Evolutionary conservation across 805 yeast genomes (phyloP).

Genomic region (Debaryomyces maramus): DNA sequence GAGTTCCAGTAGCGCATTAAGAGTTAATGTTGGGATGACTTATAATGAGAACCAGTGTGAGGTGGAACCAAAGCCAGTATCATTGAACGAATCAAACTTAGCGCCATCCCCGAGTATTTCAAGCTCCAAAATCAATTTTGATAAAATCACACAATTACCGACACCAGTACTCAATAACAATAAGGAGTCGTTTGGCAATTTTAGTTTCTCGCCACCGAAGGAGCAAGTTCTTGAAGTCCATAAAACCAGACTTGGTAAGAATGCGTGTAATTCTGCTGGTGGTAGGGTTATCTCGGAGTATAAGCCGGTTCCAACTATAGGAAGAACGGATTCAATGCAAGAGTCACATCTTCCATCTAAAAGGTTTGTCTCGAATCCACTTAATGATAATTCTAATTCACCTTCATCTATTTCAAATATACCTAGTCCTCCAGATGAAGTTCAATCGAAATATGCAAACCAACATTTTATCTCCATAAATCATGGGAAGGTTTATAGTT

Average conservation of each 20-base stretch:
- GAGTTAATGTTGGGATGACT: not conserved
- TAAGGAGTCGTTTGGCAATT: constrained; percentile 17
- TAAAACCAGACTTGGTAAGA: constrained; percentile 2
- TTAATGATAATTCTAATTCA: constrained; percentile 9
- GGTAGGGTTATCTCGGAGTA: constrained; percentile 40
- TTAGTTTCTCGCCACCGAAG: constrained; percentile 8
- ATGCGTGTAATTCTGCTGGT: constrained; percentile 6
- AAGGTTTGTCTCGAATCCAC: constrained; percentile 26
- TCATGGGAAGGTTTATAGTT: constrained; percentile 8
- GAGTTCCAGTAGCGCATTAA: not conserved
- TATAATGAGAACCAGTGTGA: not conserved
- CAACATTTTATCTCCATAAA: constrained; percentile 7
- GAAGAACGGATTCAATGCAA: constrained; percentile 16
- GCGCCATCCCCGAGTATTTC: not conserved
- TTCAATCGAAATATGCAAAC: constrained; percentile 1
- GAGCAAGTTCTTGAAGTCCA: constrained; percentile 4
- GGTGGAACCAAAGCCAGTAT: not conserved
- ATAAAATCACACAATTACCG: constrained; percentile 44
- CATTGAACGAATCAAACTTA: not conserved
- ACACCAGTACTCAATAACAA: constrained; percentile 38
- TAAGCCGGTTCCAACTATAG: constrained; percentile 23
- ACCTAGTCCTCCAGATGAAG: constrained; percentile 8
- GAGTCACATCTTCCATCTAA: constrained; percentile 11
- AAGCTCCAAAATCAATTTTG: constrained; percentile 17
- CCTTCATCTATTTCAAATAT: constrained; percentile 8